Percentiles rank a stretch among this genome's conserved stretches.
These are phyloP conservation scores for Exophiala alcalophila DNA, from an alignment of 2,329 filamentous ascomycete genomes.

Conservation along the genomic window DNA sequence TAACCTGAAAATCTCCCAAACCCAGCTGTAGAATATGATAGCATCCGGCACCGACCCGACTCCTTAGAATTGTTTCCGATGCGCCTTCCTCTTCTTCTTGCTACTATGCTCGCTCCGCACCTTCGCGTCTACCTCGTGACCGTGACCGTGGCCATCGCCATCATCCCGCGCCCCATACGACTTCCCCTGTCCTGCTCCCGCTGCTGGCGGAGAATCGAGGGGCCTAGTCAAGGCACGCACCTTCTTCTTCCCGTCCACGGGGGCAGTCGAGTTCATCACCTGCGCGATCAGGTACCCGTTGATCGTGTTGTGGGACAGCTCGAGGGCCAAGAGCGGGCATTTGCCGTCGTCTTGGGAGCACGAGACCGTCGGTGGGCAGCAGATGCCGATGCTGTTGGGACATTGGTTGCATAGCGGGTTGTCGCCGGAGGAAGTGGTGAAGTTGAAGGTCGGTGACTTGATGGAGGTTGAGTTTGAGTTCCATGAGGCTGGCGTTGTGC, in stretches of 20 bases:
- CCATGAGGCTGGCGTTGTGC: background rate
- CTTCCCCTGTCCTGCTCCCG: slow-evolving; percentile 1
- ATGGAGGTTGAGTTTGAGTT: slow-evolving; percentile 1
- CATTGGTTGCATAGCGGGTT: slow-evolving; percentile 25
- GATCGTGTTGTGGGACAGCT: slow-evolving; percentile 19
- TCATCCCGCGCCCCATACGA: background rate
- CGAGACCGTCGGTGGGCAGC: slow-evolving; percentile 24
- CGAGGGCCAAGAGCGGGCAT: slow-evolving; percentile 22
- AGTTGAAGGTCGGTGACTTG: slow-evolving; percentile 1
- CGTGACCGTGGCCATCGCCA: background rate
- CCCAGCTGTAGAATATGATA: no score
- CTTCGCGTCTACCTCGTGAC: background rate
- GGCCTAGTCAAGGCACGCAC: slow-evolving; percentile 15
- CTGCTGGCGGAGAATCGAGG: no score
- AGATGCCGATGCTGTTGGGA: slow-evolving; percentile 23
- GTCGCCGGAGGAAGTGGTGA: background rate
- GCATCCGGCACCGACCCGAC: no score
- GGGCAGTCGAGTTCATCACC: slow-evolving; percentile 23
- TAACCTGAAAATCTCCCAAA: no score
- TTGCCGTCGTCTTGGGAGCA: slow-evolving; percentile 23
- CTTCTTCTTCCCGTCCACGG: slow-evolving; percentile 21
- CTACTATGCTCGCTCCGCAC: slow-evolving; percentile 8
- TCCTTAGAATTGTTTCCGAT: slow-evolving; percentile 17
- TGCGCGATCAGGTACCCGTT: slow-evolving; percentile 26
- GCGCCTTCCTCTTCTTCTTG: slow-evolving; percentile 14